Evolutionary conservation across 1,284 basidiomycete species (phyloP).

Genomic region (Hymenochaete sp.): DNA sequence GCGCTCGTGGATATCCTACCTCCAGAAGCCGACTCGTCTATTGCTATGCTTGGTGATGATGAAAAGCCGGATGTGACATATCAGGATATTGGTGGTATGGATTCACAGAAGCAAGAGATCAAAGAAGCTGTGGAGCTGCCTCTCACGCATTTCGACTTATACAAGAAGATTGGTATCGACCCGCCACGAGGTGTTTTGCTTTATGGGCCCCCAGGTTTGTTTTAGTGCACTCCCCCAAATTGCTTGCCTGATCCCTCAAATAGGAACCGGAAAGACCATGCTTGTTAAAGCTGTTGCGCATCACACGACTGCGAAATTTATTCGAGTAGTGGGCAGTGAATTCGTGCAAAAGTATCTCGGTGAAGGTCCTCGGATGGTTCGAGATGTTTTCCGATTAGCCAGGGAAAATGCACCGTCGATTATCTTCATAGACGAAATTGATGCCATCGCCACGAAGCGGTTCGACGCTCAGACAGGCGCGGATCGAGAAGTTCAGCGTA

Average conservation of each 20-base stretch:
- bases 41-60: conserved; percentile 87
- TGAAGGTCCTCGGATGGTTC: conserved; percentile 99
- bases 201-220: conserved; percentile 84
- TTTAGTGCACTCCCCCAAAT: not conserved
- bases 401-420: conserved; percentile 97
- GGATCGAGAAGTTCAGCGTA: conserved; percentile 98
- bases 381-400: conserved; percentile 97
- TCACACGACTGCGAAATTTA: conserved; percentile 95
- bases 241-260: conserved; percentile 1
- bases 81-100: conserved; percentile 93
- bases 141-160: conserved; percentile 95
- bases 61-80: conserved; percentile 92
- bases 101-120: conserved; percentile 98
- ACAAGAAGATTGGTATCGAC: conserved; percentile 99
- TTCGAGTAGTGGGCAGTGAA: conserved; percentile 96
- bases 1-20: conserved; percentile 97
- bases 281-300: conserved; percentile 97
- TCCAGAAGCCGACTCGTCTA: conserved; percentile 96
- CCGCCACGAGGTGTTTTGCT: conserved; percentile 91
- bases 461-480: conserved; percentile 99
- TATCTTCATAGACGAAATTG: conserved; percentile 99
- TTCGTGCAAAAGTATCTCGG: conserved; percentile 99
- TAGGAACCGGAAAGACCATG: conserved; percentile 99
- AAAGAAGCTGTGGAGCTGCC: conserved; percentile 97
- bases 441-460: conserved; percentile 98